Evolutionary conservation across 2,329 filamentous ascomycete genomes (phyloP).

Genomic region (Ustilaginoidea virens): DNA sequence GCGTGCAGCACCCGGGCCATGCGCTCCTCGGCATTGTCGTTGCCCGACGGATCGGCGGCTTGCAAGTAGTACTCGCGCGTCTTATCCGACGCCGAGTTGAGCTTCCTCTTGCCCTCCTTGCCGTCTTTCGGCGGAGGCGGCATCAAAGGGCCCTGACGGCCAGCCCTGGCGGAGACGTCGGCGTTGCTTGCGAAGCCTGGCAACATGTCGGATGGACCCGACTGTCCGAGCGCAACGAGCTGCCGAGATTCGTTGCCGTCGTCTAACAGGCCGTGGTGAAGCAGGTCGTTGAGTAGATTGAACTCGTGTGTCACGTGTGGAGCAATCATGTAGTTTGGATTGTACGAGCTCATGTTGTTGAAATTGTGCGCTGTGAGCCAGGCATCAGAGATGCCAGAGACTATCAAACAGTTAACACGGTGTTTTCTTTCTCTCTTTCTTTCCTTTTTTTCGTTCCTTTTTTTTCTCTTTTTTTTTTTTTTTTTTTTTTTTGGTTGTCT

Average conservation of each 20-base stretch:
- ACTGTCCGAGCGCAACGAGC: slow-evolving; percentile 24
- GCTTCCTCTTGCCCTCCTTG: slow-evolving; percentile 41
- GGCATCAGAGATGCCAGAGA: slow-evolving; percentile 66
- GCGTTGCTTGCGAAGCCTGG: slow-evolving; percentile 30
- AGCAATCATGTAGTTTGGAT: slow-evolving; percentile 85
- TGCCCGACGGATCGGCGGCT: slow-evolving; percentile 82
- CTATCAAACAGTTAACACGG: too few relatives aligned
- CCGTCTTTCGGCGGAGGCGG: slow-evolving; percentile 29
- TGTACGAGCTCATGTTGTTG: slow-evolving; percentile 87
- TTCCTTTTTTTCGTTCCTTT: too few relatives aligned
- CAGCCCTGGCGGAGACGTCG: slow-evolving; percentile 11
- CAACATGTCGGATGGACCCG: slow-evolving; percentile 30
- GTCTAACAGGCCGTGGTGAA: slow-evolving; percentile 82
- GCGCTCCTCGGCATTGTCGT: slow-evolving; percentile 74
- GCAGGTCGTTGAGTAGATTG: slow-evolving; percentile 89
- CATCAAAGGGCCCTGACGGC: slow-evolving; percentile 23
- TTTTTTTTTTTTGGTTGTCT: too few relatives aligned
- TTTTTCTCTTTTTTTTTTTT: too few relatives aligned
- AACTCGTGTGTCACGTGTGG: slow-evolving; percentile 94
- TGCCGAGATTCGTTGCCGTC: slow-evolving; percentile 52
- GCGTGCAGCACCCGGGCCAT: slow-evolving; percentile 90
- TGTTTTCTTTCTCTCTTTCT: too few relatives aligned
- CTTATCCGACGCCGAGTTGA: slow-evolving; percentile 57
- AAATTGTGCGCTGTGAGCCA: slow-evolving; percentile 70
- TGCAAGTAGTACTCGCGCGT: slow-evolving; percentile 91